Evolutionary conservation across 2,329 filamentous ascomycete species (phyloP).

Genomic region (Escovopsis sp.): DNA sequence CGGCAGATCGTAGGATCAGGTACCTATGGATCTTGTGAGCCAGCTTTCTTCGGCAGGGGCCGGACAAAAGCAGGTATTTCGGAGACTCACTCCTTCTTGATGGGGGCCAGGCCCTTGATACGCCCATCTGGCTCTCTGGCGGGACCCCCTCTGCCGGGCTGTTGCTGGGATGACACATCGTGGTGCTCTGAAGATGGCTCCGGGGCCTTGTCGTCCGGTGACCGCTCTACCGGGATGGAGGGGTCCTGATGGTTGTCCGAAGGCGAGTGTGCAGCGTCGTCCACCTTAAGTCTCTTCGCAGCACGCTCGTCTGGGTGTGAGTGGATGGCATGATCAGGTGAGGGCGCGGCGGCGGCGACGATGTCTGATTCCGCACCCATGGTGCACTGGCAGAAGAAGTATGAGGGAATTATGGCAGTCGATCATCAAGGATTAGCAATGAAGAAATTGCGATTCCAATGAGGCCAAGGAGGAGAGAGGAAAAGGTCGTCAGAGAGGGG

Average conservation of each 20-base stretch:
- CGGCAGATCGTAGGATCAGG: constrained; percentile 21
- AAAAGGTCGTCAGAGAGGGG: no score
- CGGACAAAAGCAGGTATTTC: not conserved
- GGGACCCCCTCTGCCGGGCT: not conserved
- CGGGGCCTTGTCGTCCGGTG: constrained; percentile 2
- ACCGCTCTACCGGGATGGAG: no score
- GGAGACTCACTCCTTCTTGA: constrained; percentile 54
- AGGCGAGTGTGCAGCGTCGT: constrained; percentile 18
- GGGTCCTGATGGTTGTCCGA: constrained; percentile 5
- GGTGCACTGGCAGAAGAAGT: no score
- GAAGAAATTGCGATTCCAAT: no score
- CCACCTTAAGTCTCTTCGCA: constrained; percentile 44
- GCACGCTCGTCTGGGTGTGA: constrained; percentile 23
- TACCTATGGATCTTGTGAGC: constrained; percentile 17
- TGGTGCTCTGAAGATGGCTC: constrained; percentile 2
- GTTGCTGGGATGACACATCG: no score
- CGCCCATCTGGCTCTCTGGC: constrained; percentile 11
- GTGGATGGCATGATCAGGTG: constrained; percentile 5
- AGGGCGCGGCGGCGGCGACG: constrained; percentile 10
- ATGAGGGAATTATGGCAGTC: no score
- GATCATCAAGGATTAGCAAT: no score
- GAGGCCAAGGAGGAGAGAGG: no score
- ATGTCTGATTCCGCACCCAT: constrained; percentile 15
- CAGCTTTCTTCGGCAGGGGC: not conserved
- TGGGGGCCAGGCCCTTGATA: constrained; percentile 46